Evolutionary conservation across 257 asterid genomes (phyloP).

Genomic region (Catharanthus roseus): DNA sequence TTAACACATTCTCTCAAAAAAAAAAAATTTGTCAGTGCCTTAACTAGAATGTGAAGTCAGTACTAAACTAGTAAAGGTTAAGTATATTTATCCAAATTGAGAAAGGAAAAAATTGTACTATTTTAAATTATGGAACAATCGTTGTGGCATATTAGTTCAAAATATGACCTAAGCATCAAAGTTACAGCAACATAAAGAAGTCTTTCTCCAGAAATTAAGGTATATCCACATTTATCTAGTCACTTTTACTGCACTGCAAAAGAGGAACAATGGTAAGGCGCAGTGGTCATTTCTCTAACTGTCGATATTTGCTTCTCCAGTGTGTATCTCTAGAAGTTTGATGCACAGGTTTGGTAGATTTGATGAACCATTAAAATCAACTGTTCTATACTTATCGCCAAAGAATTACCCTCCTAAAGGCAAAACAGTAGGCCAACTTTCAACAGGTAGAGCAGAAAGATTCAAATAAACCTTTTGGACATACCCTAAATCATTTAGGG

Average conservation of each 20-base stretch:
- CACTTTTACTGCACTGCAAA: background rate
- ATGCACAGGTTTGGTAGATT: background rate
- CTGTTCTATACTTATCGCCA: background rate
- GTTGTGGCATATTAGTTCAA: background rate
- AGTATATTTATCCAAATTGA: background rate
- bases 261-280: background rate
- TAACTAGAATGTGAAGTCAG: background rate
- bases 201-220: background rate
- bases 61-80: background rate
- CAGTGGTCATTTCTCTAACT: background rate
- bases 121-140: background rate
- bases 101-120: background rate
- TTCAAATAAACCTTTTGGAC: slow-evolving; percentile 22
- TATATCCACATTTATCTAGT: background rate
- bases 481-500: slow-evolving; percentile 87
- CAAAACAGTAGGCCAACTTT: background rate
- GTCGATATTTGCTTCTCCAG: background rate
- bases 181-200: background rate
- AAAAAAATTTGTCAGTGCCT: background rate
- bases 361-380: background rate
- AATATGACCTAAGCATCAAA: background rate
- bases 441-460: background rate
- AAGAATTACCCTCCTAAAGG: background rate
- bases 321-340: background rate
- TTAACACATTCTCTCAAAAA: slow-evolving; percentile 8